phyloP scores from a whole-genome alignment of 805 yeast species.

The Suhomyces emberorum region DNA sequence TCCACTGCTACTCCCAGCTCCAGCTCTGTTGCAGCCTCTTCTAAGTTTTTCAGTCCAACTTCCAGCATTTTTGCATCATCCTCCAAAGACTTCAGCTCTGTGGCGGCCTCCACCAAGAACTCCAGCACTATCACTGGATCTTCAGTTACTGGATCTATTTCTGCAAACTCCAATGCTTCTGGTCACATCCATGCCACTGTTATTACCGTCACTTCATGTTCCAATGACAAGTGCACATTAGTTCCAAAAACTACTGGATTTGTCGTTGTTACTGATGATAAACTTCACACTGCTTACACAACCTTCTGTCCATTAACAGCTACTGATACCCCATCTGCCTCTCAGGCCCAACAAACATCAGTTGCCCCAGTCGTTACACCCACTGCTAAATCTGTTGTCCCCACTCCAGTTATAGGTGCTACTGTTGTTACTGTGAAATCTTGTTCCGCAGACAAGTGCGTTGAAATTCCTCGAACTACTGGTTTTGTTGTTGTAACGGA shows the following conservation, averaged over 20 bases:
- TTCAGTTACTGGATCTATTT: conserved; percentile 5
- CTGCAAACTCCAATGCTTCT: background rate
- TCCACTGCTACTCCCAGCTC: background rate
- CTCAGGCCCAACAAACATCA: conserved; percentile 9
- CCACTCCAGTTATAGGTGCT: background rate
- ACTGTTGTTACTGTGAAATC: conserved; percentile 12
- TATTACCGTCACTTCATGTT: conserved; percentile 38
- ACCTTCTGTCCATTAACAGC: conserved; percentile 17
- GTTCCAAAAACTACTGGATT: conserved; percentile 33
- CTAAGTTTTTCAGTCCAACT: background rate
- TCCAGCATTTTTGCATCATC: conserved; percentile 4
- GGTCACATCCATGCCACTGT: conserved; percentile 19
- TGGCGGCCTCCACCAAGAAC: background rate
- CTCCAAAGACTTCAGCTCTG: background rate
- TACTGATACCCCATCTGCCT: background rate
- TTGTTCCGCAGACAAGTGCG: background rate
- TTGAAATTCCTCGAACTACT: conserved; percentile 9
- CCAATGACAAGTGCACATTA: conserved; percentile 26
- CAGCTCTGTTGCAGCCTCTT: background rate
- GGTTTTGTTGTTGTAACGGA: too few relatives aligned
- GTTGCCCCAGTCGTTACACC: conserved; percentile 14
- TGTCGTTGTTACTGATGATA: conserved; percentile 19
- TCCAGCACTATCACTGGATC: conserved; percentile 1
- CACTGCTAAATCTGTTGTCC: conserved; percentile 12
- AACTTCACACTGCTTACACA: conserved; percentile 9